Conservation (phyloP, 805 yeast genomes). For the Ogataea methylovora region DNA sequence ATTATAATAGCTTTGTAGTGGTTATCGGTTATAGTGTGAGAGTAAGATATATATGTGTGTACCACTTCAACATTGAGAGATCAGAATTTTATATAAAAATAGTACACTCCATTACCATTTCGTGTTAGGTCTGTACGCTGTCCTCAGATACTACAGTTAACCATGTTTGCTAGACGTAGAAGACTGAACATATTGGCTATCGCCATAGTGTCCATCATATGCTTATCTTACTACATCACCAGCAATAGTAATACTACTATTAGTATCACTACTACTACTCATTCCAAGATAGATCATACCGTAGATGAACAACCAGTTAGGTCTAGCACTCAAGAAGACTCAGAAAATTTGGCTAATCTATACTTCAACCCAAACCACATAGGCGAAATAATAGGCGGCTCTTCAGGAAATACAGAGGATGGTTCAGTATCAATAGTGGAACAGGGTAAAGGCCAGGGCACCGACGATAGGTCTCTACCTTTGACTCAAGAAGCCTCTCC, state of each 20-base stretch:
- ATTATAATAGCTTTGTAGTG: too few relatives aligned
- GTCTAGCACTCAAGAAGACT: conserved; percentile 14
- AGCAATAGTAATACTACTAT: neutral
- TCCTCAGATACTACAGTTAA: too few relatives aligned
- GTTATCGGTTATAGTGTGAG: too few relatives aligned
- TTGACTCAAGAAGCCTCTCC: conserved; percentile 17
- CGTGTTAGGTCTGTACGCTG: too few relatives aligned
- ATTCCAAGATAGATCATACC: too few relatives aligned
- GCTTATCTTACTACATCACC: neutral
- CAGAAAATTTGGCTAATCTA: conserved; percentile 14
- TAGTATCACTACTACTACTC: too few relatives aligned
- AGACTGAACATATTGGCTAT: neutral
- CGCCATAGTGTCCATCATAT: neutral
- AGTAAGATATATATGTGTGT: too few relatives aligned
- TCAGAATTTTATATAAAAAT: too few relatives aligned
- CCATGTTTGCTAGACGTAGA: too few relatives aligned
- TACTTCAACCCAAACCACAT: conserved; percentile 14
- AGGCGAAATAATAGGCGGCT: conserved; percentile 17
- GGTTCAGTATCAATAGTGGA: conserved; percentile 1
- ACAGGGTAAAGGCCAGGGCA: conserved; percentile 12
- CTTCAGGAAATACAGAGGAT: conserved; percentile 18
- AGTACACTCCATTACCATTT: too few relatives aligned
- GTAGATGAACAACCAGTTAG: too few relatives aligned
- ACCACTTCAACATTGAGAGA: too few relatives aligned
- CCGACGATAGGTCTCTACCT: conserved; percentile 22